Percentiles rank a stretch among this genome's conserved stretches.
These are phyloP conservation scores for Globisporangium megalacanthum DNA, from an alignment of 352 stramenopile species.

Conservation along the genomic window DNA sequence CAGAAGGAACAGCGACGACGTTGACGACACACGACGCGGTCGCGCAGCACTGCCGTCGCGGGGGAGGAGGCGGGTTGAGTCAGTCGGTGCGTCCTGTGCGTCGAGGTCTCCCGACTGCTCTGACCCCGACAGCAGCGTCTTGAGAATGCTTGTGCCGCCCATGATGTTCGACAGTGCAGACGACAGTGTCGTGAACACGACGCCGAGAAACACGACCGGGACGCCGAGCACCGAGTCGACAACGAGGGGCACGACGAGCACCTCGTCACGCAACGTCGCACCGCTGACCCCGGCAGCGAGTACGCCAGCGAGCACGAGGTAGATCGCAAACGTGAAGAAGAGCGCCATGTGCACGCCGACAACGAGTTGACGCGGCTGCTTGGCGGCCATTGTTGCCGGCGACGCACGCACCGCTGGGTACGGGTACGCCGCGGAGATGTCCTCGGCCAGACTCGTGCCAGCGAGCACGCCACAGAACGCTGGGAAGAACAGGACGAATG, in stretches of 20 bases:
- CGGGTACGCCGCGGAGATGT: slow-evolving; percentile 15
- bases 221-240: slow-evolving; percentile 43
- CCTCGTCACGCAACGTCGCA: slow-evolving; percentile 22
- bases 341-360: slow-evolving; percentile 40
- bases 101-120: background rate
- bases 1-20: background rate
- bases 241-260: slow-evolving; percentile 32
- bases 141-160: slow-evolving; percentile 18
- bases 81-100: background rate
- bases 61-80: background rate
- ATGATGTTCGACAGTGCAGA: slow-evolving; percentile 47
- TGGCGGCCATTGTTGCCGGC: slow-evolving; percentile 10
- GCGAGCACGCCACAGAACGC: slow-evolving; percentile 39
- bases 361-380: slow-evolving; percentile 25
- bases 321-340: slow-evolving; percentile 26
- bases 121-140: slow-evolving; percentile 1
- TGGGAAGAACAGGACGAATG: slow-evolving; percentile 39
- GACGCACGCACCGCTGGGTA: slow-evolving; percentile 10
- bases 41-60: background rate
- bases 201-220: slow-evolving; percentile 34
- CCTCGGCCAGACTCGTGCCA: slow-evolving; percentile 29
- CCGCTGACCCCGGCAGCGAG: slow-evolving; percentile 27
- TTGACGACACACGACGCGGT: background rate
- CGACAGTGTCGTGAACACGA: slow-evolving; percentile 34
- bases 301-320: slow-evolving; percentile 24